Conservation (phyloP, 2,329 filamentous ascomycete species). For the Alternaria viburni region DNA sequence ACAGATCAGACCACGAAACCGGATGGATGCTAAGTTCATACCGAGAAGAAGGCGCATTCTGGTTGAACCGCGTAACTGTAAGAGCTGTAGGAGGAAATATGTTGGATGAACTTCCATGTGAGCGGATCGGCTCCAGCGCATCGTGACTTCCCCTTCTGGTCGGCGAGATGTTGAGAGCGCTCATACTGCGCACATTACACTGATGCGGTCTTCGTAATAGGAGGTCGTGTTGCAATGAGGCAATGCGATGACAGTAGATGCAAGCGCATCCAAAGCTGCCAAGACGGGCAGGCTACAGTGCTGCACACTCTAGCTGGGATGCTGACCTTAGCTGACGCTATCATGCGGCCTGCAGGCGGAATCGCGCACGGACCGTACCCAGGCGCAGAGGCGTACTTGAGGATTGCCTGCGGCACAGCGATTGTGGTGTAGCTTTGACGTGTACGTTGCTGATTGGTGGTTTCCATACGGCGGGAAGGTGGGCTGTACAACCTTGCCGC, state of each 20-base stretch:
- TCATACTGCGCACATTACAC: not conserved
- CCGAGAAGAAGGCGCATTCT: not conserved
- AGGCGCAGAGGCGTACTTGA: not conserved
- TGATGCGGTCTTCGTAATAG: not conserved
- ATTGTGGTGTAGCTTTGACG: constrained; percentile 41
- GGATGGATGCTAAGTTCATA: not conserved
- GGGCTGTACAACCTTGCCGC: not conserved
- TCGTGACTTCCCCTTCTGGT: not conserved
- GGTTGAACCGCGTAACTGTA: not conserved
- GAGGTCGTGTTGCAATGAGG: not conserved
- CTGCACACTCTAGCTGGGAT: not conserved
- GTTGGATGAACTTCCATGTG: not conserved
- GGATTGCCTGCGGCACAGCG: constrained; percentile 20
- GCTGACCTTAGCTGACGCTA: not conserved
- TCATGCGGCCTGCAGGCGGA: constrained; percentile 29
- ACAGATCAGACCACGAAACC: not conserved
- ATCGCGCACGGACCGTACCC: not conserved
- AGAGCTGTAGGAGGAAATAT: not conserved
- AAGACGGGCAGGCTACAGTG: not conserved
- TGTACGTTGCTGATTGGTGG: constrained; percentile 32
- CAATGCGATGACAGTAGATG: not conserved
- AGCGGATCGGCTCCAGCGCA: not conserved
- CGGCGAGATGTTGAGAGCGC: not conserved
- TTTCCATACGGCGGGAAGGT: not conserved
- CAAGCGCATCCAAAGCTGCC: not conserved